Conservation (phyloP, 805 yeast species). For the Ogataea pilisensis region DNA sequence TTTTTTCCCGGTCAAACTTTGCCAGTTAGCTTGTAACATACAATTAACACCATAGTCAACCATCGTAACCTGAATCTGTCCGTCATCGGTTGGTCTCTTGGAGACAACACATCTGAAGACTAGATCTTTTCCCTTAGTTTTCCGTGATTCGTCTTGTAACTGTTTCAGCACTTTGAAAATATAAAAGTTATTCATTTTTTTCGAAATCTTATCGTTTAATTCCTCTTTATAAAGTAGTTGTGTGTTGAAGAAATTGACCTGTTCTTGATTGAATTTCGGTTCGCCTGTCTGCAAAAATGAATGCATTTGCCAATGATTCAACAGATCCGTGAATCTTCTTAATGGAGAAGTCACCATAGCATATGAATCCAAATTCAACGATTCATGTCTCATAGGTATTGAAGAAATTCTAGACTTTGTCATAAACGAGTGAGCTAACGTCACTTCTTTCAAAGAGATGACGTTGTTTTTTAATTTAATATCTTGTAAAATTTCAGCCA, state of each 20-base stretch:
- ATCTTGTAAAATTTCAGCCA: constrained; percentile 17
- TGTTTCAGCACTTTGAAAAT: constrained; percentile 28
- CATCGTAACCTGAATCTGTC: constrained; percentile 27
- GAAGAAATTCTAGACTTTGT: constrained; percentile 50
- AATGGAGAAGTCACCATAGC: constrained; percentile 86
- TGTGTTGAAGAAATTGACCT: constrained; percentile 35
- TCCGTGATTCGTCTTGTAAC: constrained; percentile 13
- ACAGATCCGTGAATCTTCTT: constrained; percentile 73
- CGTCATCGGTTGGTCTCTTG: constrained; percentile 39
- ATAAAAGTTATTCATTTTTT: constrained; percentile 26
- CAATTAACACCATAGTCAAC: constrained; percentile 31
- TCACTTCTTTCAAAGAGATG: constrained; percentile 37
- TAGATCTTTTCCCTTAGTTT: constrained; percentile 24
- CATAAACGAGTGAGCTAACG: constrained; percentile 41
- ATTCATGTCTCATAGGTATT: constrained; percentile 46
- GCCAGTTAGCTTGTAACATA: constrained; percentile 26
- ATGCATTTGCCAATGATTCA: constrained; percentile 76
- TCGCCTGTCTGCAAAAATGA: constrained; percentile 31
- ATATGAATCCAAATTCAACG: constrained; percentile 60
- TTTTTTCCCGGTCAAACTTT: constrained; percentile 19
- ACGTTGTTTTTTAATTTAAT: constrained; percentile 16
- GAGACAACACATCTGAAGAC: constrained; percentile 40
- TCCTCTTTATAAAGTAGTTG: constrained; percentile 44
- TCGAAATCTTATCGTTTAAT: constrained; percentile 28
- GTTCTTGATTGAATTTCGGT: constrained; percentile 29